Percentiles rank a stretch among this genome's conserved stretches.
phyloP scores from a whole-genome alignment of 2,329 filamentous ascomycete genomes.

The Aureobasidium sp. region DNA sequence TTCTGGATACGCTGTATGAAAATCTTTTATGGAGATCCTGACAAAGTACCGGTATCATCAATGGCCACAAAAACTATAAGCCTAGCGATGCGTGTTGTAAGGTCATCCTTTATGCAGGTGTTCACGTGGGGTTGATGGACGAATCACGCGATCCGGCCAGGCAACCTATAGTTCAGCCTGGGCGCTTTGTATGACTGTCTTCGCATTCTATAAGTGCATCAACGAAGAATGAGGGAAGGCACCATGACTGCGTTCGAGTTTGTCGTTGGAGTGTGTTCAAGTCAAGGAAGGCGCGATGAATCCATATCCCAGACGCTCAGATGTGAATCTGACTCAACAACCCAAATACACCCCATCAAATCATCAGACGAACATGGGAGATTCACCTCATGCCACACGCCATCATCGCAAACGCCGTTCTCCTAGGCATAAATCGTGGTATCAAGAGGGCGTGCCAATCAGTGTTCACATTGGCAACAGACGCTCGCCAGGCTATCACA shows the following conservation, averaged over 20 bases:
- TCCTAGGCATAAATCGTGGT: constrained; percentile 20
- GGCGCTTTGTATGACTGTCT: not conserved
- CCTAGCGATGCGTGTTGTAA: not conserved
- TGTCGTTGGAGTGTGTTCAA: not conserved
- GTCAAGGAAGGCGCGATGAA: constrained; percentile 1
- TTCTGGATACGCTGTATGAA: not conserved
- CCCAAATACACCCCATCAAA: not conserved
- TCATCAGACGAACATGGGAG: not conserved
- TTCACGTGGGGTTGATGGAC: not conserved
- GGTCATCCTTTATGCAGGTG: not conserved
- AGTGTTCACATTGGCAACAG: constrained; percentile 25
- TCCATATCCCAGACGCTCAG: constrained; percentile 2
- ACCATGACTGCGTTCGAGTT: not conserved
- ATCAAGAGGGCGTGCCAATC: constrained; percentile 18
- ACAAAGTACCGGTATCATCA: too few relatives aligned
- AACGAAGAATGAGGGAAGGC: not conserved
- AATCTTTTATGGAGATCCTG: too few relatives aligned
- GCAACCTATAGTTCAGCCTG: constrained; percentile 4
- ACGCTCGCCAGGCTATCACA: constrained; percentile 20
- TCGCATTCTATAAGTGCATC: too few relatives aligned
- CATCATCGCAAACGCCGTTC: constrained; percentile 7
- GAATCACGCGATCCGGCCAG: not conserved
- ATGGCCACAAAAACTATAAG: too few relatives aligned
- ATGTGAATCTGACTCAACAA: not conserved
- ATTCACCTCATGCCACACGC: not conserved